These are phyloP conservation scores for Bruguiera parviflora DNA, from an alignment of 345 rosid species.

Conservation along the genomic window DNA sequence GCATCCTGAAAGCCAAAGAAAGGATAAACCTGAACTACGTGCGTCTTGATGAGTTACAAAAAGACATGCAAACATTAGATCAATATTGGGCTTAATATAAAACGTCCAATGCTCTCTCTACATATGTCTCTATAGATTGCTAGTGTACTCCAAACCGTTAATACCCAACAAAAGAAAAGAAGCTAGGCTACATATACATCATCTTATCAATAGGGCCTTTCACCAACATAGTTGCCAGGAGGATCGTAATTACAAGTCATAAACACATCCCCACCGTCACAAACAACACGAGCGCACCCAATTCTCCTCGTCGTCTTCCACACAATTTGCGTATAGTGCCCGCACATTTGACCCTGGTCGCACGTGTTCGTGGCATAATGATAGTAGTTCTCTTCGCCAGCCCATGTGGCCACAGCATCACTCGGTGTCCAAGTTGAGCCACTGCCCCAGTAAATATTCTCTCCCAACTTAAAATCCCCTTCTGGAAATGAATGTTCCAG, in stretches of 20 bases:
- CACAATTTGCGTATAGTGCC: slow-evolving; percentile 84
- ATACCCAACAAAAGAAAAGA: no score
- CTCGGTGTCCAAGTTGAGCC: slow-evolving; percentile 59
- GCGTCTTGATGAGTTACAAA: no score
- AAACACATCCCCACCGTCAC: slow-evolving; percentile 73
- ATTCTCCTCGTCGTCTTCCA: slow-evolving; percentile 64
- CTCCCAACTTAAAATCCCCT: slow-evolving; percentile 61
- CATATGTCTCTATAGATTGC: no score
- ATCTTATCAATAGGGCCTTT: slow-evolving; percentile 51
- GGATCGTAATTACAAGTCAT: slow-evolving; percentile 95
- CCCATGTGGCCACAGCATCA: slow-evolving; percentile 71
- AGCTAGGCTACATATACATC: no score
- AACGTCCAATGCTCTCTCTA: no score
- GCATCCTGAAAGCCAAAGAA: no score
- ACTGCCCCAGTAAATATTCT: slow-evolving; percentile 79
- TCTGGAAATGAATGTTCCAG: slow-evolving; percentile 61
- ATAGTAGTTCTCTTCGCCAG: slow-evolving; percentile 69
- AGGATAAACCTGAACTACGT: no score
- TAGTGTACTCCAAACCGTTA: no score
- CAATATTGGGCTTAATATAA: no score
- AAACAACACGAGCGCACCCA: slow-evolving; percentile 76
- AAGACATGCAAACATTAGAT: no score
- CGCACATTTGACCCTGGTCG: slow-evolving; percentile 60
- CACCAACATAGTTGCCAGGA: slow-evolving; percentile 75
- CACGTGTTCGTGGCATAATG: slow-evolving; percentile 52